These are phyloP conservation scores for Monosporascus sp. DNA, from an alignment of 2,329 filamentous ascomycete genomes.

Conservation along the genomic window DNA sequence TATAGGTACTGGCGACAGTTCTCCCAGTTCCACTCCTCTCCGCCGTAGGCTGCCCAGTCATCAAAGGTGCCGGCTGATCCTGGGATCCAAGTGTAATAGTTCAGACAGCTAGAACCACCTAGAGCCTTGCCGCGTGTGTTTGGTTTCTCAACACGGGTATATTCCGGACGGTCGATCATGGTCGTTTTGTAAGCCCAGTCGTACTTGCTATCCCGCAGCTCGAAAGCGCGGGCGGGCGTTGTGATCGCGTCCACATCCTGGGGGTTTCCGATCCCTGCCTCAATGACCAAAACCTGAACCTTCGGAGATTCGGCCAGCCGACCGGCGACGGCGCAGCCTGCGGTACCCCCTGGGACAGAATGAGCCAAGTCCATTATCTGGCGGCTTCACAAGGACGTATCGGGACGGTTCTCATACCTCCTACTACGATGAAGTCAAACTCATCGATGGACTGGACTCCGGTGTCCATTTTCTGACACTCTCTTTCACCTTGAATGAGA, in stretches of 20 bases:
- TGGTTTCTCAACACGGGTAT: slow-evolving; percentile 57
- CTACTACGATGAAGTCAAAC: slow-evolving; percentile 31
- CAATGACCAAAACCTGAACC: slow-evolving; percentile 40
- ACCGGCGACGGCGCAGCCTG: slow-evolving; percentile 43
- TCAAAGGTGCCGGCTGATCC: slow-evolving; percentile 57
- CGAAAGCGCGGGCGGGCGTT: slow-evolving; percentile 48
- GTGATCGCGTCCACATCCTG: slow-evolving; percentile 45
- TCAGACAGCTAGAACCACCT: slow-evolving; percentile 52
- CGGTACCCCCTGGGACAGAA: slow-evolving; percentile 33
- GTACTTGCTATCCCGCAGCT: slow-evolving; percentile 48
- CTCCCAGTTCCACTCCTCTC: slow-evolving; percentile 60
- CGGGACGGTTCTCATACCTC: slow-evolving; percentile 14
- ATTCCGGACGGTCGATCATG: slow-evolving; percentile 53
- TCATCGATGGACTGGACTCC: no score
- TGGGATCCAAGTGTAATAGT: slow-evolving; percentile 61
- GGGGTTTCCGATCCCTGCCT: slow-evolving; percentile 44
- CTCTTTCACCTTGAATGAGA: no score
- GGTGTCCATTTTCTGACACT: no score
- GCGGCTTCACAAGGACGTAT: not conserved
- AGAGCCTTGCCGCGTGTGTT: slow-evolving; percentile 57
- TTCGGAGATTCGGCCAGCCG: slow-evolving; percentile 47
- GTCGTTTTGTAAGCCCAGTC: slow-evolving; percentile 60
- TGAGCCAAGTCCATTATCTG: not conserved
- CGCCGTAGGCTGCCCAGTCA: slow-evolving; percentile 67
- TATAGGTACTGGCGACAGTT: slow-evolving; percentile 44